Percentiles rank a stretch among this genome's conserved stretches.
These are phyloP conservation scores for Adansonia gregorii DNA, from an alignment of 441 rosid species.

Conservation along the genomic window DNA sequence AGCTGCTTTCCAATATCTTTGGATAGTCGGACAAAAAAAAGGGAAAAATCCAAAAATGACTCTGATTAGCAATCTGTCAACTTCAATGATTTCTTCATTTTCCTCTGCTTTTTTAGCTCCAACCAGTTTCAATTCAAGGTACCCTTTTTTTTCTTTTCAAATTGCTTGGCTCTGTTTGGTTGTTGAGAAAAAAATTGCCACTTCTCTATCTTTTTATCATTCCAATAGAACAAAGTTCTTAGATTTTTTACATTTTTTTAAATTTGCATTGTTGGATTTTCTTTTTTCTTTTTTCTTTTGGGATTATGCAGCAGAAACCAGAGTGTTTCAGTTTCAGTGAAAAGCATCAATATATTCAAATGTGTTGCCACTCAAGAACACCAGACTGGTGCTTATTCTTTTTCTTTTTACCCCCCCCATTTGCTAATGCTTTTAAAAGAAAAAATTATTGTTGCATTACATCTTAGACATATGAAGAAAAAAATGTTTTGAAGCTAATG, in stretches of 20 bases:
- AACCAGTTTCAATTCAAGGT: constrained; percentile 53
- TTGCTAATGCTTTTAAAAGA: background rate
- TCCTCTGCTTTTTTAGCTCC: constrained; percentile 62
- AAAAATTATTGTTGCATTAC: background rate
- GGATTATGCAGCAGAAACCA: constrained; percentile 44
- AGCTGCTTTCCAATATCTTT: background rate
- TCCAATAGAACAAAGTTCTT: background rate
- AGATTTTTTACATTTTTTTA: background rate
- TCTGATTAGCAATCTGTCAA: constrained; percentile 41
- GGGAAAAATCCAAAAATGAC: constrained; percentile 39
- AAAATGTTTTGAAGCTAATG: background rate
- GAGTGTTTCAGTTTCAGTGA: constrained; percentile 45
- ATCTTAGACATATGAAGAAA: too few relatives aligned
- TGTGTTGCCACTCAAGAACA: constrained; percentile 70
- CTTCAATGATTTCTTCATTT: constrained; percentile 61
- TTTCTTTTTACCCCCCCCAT: background rate
- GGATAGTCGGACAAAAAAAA: background rate
- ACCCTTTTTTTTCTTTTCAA: background rate
- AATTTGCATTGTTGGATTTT: background rate
- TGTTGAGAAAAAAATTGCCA: constrained; percentile 5
- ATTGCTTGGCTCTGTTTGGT: constrained; percentile 19
- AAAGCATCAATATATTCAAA: constrained; percentile 49
- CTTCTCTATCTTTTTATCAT: background rate
- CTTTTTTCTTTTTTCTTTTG: background rate
- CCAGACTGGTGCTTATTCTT: constrained; percentile 45